A percentile compares a stretch with the other conserved stretches of the same genome.
Conservation (phyloP, 768 basidiomycete genomes). For the Tephrocybe sp. region DNA sequence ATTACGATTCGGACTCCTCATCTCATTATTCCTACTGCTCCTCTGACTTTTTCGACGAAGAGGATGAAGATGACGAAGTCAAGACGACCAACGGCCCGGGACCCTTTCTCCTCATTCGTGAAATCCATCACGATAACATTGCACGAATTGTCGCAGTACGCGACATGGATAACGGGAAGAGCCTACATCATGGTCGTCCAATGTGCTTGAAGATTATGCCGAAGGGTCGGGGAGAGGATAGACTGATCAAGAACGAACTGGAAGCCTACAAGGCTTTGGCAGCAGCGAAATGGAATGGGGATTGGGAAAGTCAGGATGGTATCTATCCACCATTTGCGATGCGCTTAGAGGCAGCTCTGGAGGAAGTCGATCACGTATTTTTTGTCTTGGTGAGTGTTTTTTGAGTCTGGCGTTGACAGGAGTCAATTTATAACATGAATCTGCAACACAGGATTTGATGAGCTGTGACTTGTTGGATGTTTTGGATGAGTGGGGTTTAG, state of each 20-base stretch:
- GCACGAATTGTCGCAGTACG: slow-evolving; percentile 14
- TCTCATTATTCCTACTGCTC: background rate
- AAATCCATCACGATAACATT: slow-evolving; percentile 17
- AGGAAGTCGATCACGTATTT: slow-evolving; percentile 25
- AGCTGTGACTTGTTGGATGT: slow-evolving; percentile 31
- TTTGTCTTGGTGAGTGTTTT: slow-evolving; percentile 37
- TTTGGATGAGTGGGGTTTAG: slow-evolving; percentile 20
- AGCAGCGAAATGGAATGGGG: background rate
- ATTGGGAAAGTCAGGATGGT: slow-evolving; percentile 8
- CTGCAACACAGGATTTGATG: slow-evolving; percentile 37
- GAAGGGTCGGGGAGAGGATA: slow-evolving; percentile 10
- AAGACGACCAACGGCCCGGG: slow-evolving; percentile 19
- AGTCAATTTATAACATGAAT: background rate
- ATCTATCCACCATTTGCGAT: slow-evolving; percentile 35
- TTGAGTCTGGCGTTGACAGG: background rate
- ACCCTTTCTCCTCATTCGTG: slow-evolving; percentile 28
- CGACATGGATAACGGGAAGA: slow-evolving; percentile 18
- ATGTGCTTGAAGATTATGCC: slow-evolving; percentile 38
- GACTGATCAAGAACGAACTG: slow-evolving; percentile 30
- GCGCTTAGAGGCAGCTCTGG: slow-evolving; percentile 34
- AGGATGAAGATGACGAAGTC: background rate
- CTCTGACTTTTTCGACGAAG: background rate
- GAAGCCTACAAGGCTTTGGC: slow-evolving; percentile 32
- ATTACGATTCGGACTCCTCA: background rate
- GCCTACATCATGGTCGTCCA: slow-evolving; percentile 22